Evolutionary conservation across 345 rosid genomes (phyloP), one percentile per base, ranked within the genome.

Genomic region (Kernera saxatilis): DNA sequence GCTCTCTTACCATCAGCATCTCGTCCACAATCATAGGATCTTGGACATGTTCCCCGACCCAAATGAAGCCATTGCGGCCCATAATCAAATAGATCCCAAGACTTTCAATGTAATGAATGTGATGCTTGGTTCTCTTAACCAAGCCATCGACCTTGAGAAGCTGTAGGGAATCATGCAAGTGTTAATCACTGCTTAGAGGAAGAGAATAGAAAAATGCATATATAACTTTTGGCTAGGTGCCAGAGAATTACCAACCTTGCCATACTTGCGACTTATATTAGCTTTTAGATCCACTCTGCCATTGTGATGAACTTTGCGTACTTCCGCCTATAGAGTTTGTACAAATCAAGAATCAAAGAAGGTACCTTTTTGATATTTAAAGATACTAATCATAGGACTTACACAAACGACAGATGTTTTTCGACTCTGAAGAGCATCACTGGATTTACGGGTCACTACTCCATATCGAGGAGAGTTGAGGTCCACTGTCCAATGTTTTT

Each of bases 11-110:
- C 45, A 78, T 41, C 71, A 79, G 64, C 56, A 41, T 63, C 29
- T 61, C 84, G 3, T 77, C 79, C 75, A 50, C 91, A 29, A 68
- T 70, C 5, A 59, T 44, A 58, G 52, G 82, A 27, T 90, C 95
- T 83, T 87, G 89, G 8, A 80, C 70, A 26, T 88, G 97, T 56
- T 90, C 97, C 3, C 97, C 98, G n/a, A 93, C 83, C 97, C 98
- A 90, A 58, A 93, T 80, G 64, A 81, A 93, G 30, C 98, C 98
- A 48, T 93, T 93, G 66, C 87, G 84, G 71, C 97, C 96, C 1
- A 93, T 73, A 69, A 90, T 87, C 82, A 90, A 70, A 84, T 88
- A 93, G 57, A 86, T 79, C 9, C 85, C 96, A 15, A 77, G 79
- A 64, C 80, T 69, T 56, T 82, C 90, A 15, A 93, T 78, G 79